phyloP scores from a whole-genome alignment of 2,329 filamentous ascomycete species.

The Sarocladium brachiariae region DNA sequence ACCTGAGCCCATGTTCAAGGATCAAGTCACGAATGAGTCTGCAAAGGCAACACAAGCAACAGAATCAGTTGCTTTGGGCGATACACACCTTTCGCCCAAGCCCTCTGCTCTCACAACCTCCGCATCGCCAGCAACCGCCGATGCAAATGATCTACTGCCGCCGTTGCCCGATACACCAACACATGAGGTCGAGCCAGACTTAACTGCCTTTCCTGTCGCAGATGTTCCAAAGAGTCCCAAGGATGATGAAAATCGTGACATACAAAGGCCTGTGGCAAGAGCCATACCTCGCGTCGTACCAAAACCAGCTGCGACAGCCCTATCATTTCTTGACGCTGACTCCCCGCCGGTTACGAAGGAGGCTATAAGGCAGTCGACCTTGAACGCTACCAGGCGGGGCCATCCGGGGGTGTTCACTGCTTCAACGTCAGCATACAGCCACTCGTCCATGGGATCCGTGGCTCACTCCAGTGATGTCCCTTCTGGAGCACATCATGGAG shows the following conservation, averaged over 20 bases:
- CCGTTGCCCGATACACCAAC: not conserved
- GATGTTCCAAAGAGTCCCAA: no score
- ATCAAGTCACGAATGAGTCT: not conserved
- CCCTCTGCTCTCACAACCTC: not conserved
- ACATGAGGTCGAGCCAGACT: not conserved
- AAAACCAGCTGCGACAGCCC: not conserved
- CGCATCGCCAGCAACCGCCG: not conserved
- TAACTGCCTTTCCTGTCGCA: no score
- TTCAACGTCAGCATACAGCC: not conserved
- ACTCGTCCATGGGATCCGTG: not conserved
- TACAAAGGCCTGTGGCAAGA: not conserved
- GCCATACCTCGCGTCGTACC: not conserved
- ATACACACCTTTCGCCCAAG: not conserved
- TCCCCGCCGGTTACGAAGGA: constrained; percentile 8
- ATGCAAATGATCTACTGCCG: not conserved
- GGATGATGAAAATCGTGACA: no score
- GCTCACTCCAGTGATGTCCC: constrained; percentile 3
- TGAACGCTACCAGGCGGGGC: constrained; percentile 3
- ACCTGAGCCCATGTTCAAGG: not conserved
- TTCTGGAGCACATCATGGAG: not conserved
- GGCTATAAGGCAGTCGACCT: constrained; percentile 7
- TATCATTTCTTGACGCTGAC: constrained; percentile 4
- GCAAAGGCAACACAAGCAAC: not conserved
- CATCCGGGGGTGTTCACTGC: constrained; percentile 1
- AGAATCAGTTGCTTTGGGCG: not conserved